These are phyloP conservation scores for Chaetothyriales sp. DNA, from an alignment of 2,329 filamentous ascomycete species.

Conservation along the genomic window DNA sequence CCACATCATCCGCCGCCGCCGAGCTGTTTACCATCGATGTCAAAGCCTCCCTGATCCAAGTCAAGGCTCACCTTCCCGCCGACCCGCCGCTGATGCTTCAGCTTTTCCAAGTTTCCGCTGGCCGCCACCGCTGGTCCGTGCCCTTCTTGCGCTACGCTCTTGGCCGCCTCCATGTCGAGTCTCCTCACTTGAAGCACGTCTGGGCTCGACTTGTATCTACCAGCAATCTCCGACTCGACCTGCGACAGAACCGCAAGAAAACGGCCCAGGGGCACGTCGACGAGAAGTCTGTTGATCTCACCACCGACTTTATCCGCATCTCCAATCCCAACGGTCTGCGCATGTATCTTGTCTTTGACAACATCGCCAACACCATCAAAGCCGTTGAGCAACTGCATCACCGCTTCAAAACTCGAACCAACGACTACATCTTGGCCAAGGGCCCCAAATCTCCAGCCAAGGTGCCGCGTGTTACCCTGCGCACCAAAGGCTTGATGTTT, in stretches of 20 bases:
- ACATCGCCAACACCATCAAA: conserved; percentile 76
- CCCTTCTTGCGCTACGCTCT: conserved; percentile 69
- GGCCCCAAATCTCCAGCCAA: conserved; percentile 71
- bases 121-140: conserved; percentile 73
- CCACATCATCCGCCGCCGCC: conserved; percentile 19
- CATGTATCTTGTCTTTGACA: conserved; percentile 84
- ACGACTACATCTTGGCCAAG: conserved; percentile 80
- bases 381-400: conserved; percentile 83
- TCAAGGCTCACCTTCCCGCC: conserved; percentile 77
- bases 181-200: conserved; percentile 64
- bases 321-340: conserved; percentile 85
- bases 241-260: conserved; percentile 63
- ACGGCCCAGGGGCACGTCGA: conserved; percentile 48
- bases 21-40: conserved; percentile 75
- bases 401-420: conserved; percentile 73
- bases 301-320: conserved; percentile 71
- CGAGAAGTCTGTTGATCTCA: conserved; percentile 72
- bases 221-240: conserved; percentile 66
- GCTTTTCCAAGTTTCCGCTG: conserved; percentile 66
- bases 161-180: conserved; percentile 73
- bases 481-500: conserved; percentile 69
- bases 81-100: conserved; percentile 90
- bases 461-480: conserved; percentile 72
- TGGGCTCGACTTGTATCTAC: conserved; percentile 82
- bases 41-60: conserved; percentile 65